Evolutionary conservation across 1,284 basidiomycete species (phyloP), one percentile per base, ranked within the genome.

Genomic region (Puccinia horiana): DNA sequence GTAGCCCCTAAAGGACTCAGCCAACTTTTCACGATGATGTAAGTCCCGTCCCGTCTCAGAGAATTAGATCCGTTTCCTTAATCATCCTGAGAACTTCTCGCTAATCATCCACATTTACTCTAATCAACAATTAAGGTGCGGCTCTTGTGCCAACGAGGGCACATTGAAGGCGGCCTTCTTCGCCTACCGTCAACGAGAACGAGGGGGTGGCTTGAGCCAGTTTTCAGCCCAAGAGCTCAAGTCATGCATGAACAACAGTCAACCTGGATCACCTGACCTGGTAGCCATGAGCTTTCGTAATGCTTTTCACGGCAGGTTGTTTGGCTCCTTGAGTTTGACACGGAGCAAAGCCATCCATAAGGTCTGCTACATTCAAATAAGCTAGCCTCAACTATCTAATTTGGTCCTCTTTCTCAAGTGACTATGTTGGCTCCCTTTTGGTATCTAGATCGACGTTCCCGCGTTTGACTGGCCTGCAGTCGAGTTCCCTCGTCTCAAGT

Each of bases 101-200:
- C 16, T 72, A 52, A 49, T 73, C 49, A 56, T 26, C 9, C 44
- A n/a, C 3, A 6, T 26, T 26, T 76, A 44, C 44, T 20, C 52
- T 2, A 40, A 52, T 35, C 23, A 1, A 56, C 18, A 23, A 47
- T 63, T 8, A 49, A 81, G 79, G 79, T 82, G 80, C 42, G 80
- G 80, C 6, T 75, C 80, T 35, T 82, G 80, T 44, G 72, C 80
- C 3, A 83, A 77, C 81, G 88, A 89, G 85, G 89, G 88, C 61
- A 89, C 90, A n/a, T 88, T 89, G 86, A 90, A 90, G 84, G 89
- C 89, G 5, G 89, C 89, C 1, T 90, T 90, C 85, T 89, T 88
- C 85, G 87, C 88, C 2, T 88, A 88, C 83, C 85, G 86, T 2
- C 86, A 86, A 20, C 83, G 87, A 5, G 84, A 88, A 84, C 85